phyloP scores from a whole-genome alignment of 1,284 basidiomycete genomes.

The Somion occarium region DNA sequence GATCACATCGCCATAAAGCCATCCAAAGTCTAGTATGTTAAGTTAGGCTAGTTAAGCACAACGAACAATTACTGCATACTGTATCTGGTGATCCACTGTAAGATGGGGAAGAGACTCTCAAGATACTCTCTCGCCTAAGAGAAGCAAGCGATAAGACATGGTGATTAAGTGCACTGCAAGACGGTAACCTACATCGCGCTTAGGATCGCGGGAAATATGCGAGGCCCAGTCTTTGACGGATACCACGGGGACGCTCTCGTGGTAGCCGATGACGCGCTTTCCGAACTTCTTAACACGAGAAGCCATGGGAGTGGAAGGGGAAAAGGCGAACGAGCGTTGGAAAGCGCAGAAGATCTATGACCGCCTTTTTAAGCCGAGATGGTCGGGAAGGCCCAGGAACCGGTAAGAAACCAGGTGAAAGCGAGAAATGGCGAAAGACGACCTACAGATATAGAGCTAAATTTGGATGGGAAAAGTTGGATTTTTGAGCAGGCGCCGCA shows the following conservation, averaged over 20 bases:
- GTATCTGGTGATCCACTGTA: conserved; percentile 81
- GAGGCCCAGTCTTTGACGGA: conserved; percentile 50
- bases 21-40: conserved; percentile 51
- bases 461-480: conserved; percentile 3
- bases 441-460: background rate
- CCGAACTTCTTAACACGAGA: conserved; percentile 40
- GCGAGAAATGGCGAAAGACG: conserved; percentile 7
- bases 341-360: background rate
- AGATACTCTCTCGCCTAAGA: conserved; percentile 58
- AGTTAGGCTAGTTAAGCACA: conserved; percentile 16
- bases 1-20: conserved; percentile 79
- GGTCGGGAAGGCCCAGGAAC: conserved; percentile 1
- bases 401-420: background rate
- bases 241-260: conserved; percentile 57
- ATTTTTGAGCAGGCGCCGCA: background rate
- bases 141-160: conserved; percentile 6
- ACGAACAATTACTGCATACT: conserved; percentile 40
- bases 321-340: conserved; percentile 4
- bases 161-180: background rate
- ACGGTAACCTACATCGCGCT: conserved; percentile 37
- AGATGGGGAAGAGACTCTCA: conserved; percentile 74
- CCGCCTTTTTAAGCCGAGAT: background rate
- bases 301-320: conserved; percentile 10
- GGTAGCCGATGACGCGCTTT: conserved; percentile 57
- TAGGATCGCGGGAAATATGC: conserved; percentile 38